Evolutionary conservation across 2,329 filamentous ascomycete species (phyloP), one percentile per base, ranked within the genome.

Genomic region (Cryphonectria parasitica): DNA sequence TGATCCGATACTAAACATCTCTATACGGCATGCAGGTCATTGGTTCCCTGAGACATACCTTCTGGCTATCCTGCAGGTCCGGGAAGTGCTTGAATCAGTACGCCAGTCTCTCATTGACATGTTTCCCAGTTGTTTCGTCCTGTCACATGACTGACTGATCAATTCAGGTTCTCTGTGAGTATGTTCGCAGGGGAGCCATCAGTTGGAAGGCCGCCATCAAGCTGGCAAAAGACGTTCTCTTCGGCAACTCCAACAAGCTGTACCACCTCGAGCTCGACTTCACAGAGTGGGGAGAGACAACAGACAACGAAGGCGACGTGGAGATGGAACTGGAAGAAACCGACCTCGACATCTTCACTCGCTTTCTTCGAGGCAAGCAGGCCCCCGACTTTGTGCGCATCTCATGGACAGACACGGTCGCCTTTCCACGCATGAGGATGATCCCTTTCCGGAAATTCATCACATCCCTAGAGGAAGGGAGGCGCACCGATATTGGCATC

Each of bases 321-420:
- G 74, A 70, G 52, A 41, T 69, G n/a, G 70, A 73, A 5, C 62
- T 70, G 34, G 74, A 60, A 41, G 72, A 64, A 22, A 82, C 80
- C 64, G 78, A 83, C 69, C 74, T 78, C 28, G 77, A 82, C 34
- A 68, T 81, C 1, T 81, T 83, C 67, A 74, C 77, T 6, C 74
- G 69, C 10, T 81, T 91, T 75, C 78, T 89, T 13, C 77, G 80
- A 25, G 78, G 80, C 25, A 83, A 90, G 68, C 80, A 84, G 0
- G 78, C 81, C 0, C 81, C 89, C 5, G 88, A 90, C 72, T 95
- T 90, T 76, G 80, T 97, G 25, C 90, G 92, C 72, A 82, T 95
- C 17, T 91, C 92, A 78, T 97, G 91, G 89, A 83, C 92, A 34
- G 93, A 97, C 79, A 91, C 92, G 78, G 93, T 92, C n/a, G 88